Evolutionary conservation across 805 yeast species (phyloP), one percentile per base, ranked within the genome.

Genomic region (Yamadazyma ubonensis): DNA sequence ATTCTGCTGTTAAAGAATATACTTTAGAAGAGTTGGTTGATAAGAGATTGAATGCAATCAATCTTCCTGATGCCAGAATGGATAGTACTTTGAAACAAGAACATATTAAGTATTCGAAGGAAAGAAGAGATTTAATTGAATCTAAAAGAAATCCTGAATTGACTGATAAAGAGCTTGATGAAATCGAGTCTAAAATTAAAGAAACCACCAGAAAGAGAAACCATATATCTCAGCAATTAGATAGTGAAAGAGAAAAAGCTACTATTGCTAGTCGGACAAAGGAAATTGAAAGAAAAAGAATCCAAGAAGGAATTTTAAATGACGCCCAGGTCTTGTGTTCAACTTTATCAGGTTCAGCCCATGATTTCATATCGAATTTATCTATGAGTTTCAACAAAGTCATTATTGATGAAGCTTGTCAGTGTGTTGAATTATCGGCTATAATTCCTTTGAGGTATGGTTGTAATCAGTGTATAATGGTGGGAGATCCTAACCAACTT

Each of bases 401-500:
- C 2, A 82, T 91, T 36, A 83, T 91, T 45, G 99, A 91, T 67
- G 99, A 91, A 61, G 99, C 99, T 2, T 95, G 97, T 50, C 99
- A 91, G 61, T 85, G 96, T 78, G 90, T 93, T 28, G 99, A 91
- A 57, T 58, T 91, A 25, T 87, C 96, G 6, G 86, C 95, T 0
- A 75, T 93, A 18, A 91, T 91, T 52, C 99, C 99, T 0, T 67
- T 93, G 48, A 71, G 95, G 54, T 93, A 90, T 58, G 98, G 98
- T 1, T 86, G 95, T 52, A 81, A 75, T 44, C 79, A 81, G 40
- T 91, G 98, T 65, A 83, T 93, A 35, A 85, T 93, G 95, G 99
- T 93, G 33, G 99, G 99, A 59, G 99, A 93, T 66, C 98, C 98
- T 2, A 90, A 93, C 58, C 99, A 93, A 65, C 73, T 93, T 46